Base-by-base conservation (phyloP, 805 yeast genomes). In the Zygosaccharomyces lentus region DNA sequence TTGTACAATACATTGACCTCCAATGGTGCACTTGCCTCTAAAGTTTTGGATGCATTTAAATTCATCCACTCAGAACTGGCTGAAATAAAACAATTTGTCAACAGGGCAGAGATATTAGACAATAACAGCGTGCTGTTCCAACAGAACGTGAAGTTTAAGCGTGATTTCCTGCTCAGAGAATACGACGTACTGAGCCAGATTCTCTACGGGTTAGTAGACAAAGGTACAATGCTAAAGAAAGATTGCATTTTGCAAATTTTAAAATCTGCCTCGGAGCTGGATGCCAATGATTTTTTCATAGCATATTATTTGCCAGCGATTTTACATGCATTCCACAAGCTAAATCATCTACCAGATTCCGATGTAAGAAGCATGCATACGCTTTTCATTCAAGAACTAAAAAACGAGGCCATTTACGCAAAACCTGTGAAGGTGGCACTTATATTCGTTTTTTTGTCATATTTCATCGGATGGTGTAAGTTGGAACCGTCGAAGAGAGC, bases 141-240 rank as follows among this genome's bases (percentile, higher is more conserved):
- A 39, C 73, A 79, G 40, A 67, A 71, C 16, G 62, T 84, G 29
- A 72, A 71, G 30, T 81, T 76, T 55, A 76, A 84, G 57, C 77
- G 88, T 51, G 78, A 77, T 46, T 80, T 79, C 51, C 69, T 87
- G 24, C 74, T 79, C 43, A 71, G 70, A 41, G 82, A 82, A 55
- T 93, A 89, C 61, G 95, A 87, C 56, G 59, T 74, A 1, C 65
- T 90, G 45, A 82, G 90, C 36, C 85, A 81, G 60, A 70, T 87
- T 1, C 67, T 84, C 6, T 77, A 63, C 54, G 82, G 84, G 2
- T 62, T 78, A 36, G 68, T 75, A 6, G 67, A 69, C 2, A 68
- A 68, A 31, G 68, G 70, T 32, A 48, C 59, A 21, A 54, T 67
- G 1, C 52, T 62, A 31, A 66, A 64, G 6, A 61, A 66, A 0